Conservation (phyloP, 768 basidiomycete genomes). For the Suillus sp. region DNA sequence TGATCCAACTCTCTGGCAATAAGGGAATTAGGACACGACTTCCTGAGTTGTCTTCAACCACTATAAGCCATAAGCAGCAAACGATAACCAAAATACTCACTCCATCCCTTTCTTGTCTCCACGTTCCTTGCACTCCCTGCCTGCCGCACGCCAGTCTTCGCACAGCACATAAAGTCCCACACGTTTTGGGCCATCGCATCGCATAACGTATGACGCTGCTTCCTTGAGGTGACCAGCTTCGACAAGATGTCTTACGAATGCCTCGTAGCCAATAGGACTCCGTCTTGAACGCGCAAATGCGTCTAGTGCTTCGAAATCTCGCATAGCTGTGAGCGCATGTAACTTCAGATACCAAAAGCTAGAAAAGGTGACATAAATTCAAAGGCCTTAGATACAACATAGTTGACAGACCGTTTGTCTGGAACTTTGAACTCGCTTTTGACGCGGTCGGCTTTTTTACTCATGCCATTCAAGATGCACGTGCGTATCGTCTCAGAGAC, state of each 20-base stretch:
- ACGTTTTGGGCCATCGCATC: conserved; percentile 81
- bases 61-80: conserved; percentile 12
- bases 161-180: conserved; percentile 89
- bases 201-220: conserved; percentile 74
- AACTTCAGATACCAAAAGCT: conserved; percentile 97
- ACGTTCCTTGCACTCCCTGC: conserved; percentile 86
- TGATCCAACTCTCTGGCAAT: conserved; percentile 78
- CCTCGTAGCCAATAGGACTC: conserved; percentile 95
- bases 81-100: conserved; percentile 52
- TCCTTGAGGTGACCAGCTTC: conserved; percentile 74
- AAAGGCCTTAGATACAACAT: conserved; percentile 1
- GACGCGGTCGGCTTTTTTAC: conserved; percentile 88
- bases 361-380: background rate
- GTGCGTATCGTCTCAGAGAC: conserved; percentile 84
- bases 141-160: conserved; percentile 88
- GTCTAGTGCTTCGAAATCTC: conserved; percentile 88
- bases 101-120: conserved; percentile 82
- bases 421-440: conserved; percentile 91
- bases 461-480: conserved; percentile 76
- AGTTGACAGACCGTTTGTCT: conserved; percentile 76
- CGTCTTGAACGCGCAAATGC: conserved; percentile 83
- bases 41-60: conserved; percentile 62
- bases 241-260: conserved; percentile 80
- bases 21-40: conserved; percentile 77
- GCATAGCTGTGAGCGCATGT: conserved; percentile 72